A percentile compares a stretch with the other conserved stretches of the same genome.
Evolutionary conservation across 73 alveolate genomes (phyloP).

Genomic region (Paramecium pentaurelia): DNA sequence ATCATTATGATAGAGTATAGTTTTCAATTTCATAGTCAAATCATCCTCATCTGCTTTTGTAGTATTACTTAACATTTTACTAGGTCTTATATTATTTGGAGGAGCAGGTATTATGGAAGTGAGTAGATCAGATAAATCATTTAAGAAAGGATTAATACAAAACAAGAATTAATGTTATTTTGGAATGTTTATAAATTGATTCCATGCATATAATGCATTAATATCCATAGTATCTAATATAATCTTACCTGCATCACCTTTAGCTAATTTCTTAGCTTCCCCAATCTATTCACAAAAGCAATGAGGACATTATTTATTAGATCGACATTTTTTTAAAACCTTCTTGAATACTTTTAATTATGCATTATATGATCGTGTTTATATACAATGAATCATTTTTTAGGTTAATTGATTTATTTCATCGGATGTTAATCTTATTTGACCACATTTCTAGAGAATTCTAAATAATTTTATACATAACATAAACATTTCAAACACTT

Average conservation of each 20-base stretch:
- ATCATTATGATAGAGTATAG: neutral
- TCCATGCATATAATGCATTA: constrained; percentile 30
- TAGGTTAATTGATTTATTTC: neutral
- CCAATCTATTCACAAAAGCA: neutral
- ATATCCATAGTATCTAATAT: neutral
- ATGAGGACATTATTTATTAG: neutral
- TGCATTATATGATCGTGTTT: neutral
- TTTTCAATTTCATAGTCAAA: constrained; percentile 13
- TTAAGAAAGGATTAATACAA: constrained; percentile 25
- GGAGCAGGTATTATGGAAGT: constrained; percentile 53
- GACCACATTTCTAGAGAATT: neutral
- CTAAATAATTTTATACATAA: neutral
- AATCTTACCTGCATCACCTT: neutral
- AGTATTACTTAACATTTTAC: constrained; percentile 13
- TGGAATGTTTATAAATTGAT: constrained; percentile 21
- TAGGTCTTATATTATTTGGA: constrained; percentile 55
- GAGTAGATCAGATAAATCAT: constrained; percentile 39
- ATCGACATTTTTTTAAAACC: neutral
- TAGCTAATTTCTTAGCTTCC: neutral
- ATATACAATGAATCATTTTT: neutral
- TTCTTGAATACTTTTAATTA: neutral
- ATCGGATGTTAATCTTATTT: neutral
- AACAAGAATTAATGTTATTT: constrained; percentile 12
- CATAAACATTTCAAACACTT: neutral
- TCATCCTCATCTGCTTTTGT: constrained; percentile 15